A percentile compares a stretch with the other conserved stretches of the same genome.
These are phyloP conservation scores for Dactylorhiza incarnata DNA, from an alignment of 106 monocot genomes.

Conservation along the genomic window DNA sequence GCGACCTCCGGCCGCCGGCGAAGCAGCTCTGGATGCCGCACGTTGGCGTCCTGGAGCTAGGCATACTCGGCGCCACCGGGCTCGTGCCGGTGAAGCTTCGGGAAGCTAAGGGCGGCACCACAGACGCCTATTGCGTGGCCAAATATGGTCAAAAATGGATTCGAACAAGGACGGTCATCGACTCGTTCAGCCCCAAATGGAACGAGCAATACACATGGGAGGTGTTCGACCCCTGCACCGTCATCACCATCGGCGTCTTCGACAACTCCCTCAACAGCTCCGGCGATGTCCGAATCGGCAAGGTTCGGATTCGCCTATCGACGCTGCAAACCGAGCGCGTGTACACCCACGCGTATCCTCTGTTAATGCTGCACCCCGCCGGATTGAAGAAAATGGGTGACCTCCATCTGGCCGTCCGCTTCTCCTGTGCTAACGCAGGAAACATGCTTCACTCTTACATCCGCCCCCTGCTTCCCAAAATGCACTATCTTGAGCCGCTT, in stretches of 20 bases:
- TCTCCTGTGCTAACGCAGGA: slow-evolving; percentile 42
- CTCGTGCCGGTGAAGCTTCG: slow-evolving; percentile 54
- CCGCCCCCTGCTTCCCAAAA: slow-evolving; percentile 59
- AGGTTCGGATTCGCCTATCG: slow-evolving; percentile 70
- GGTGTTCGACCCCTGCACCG: slow-evolving; percentile 73
- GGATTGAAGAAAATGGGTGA: slow-evolving; percentile 94
- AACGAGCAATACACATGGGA: slow-evolving; percentile 98
- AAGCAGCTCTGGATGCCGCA: slow-evolving; percentile 62
- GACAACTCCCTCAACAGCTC: slow-evolving; percentile 46
- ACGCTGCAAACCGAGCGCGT: slow-evolving; percentile 58
- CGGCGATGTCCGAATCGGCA: slow-evolving; percentile 48
- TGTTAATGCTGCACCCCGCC: slow-evolving; percentile 54
- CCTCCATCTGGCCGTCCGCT: slow-evolving; percentile 69
- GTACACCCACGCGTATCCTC: slow-evolving; percentile 69
- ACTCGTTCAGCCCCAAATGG: slow-evolving; percentile 46
- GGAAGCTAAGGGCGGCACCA: slow-evolving; percentile 40
- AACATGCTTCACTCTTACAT: slow-evolving; percentile 49
- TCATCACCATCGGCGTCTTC: slow-evolving; percentile 70
- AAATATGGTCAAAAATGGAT: slow-evolving; percentile 89
- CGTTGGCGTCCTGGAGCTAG: slow-evolving; percentile 66
- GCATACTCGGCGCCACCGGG: slow-evolving; percentile 47
- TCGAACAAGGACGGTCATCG: slow-evolving; percentile 57
- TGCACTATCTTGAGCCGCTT: slow-evolving; percentile 70
- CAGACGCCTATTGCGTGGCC: slow-evolving; percentile 73
- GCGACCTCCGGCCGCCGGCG: slow-evolving; percentile 57